phyloP scores from a whole-genome alignment of 139 green algal species.

The Ettlia oleoabundans region DNA sequence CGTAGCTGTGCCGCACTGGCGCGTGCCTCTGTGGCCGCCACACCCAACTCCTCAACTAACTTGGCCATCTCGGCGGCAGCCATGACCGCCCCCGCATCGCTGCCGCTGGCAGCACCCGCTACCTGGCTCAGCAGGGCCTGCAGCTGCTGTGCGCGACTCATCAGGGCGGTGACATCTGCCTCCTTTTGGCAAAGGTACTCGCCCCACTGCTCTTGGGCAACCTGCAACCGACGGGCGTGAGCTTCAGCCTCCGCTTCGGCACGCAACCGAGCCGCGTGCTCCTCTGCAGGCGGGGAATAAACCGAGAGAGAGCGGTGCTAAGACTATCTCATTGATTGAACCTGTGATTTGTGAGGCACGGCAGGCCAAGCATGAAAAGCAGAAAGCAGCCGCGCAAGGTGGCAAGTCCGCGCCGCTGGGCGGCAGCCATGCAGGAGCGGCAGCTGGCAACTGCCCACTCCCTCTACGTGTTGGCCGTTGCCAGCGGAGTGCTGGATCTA shows the following conservation, averaged over 20 bases:
- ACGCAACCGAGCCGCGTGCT: constrained; percentile 66
- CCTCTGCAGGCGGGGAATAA: too few relatives aligned
- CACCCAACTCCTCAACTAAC: constrained; percentile 50
- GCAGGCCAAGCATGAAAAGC: too few relatives aligned
- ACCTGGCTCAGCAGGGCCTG: constrained; percentile 18
- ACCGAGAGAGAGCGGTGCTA: too few relatives aligned
- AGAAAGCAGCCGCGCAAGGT: too few relatives aligned
- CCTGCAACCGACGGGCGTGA: constrained; percentile 59
- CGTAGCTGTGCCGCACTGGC: constrained; percentile 55
- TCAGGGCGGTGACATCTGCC: constrained; percentile 39
- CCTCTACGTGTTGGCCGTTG: too few relatives aligned
- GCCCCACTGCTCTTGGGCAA: constrained; percentile 81
- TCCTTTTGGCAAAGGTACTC: constrained; percentile 80
- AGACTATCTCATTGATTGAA: too few relatives aligned
- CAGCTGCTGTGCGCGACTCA: constrained; percentile 51
- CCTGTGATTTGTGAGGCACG: too few relatives aligned
- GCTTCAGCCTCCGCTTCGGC: constrained; percentile 79
- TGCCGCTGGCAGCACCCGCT: background rate
- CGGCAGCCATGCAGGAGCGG: too few relatives aligned
- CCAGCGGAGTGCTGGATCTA: background rate
- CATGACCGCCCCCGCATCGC: background rate
- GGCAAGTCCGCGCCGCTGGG: too few relatives aligned
- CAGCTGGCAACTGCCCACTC: too few relatives aligned
- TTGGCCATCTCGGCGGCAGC: constrained; percentile 10
- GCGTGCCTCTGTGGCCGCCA: constrained; percentile 54